Conservation (phyloP, 345 rosid genomes). For the Pseudoturritis turrita region DNA sequence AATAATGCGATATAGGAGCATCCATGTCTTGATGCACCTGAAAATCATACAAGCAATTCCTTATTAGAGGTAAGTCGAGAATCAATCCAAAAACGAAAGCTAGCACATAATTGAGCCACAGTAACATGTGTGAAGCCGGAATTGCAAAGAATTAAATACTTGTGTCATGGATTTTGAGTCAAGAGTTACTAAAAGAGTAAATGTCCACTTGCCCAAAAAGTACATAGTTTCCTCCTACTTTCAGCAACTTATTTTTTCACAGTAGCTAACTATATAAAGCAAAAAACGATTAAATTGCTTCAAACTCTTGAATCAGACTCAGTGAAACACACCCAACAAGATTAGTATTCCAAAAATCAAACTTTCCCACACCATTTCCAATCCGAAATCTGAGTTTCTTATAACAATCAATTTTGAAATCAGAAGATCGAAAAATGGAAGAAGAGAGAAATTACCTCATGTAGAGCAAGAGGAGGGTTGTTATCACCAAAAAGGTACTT, state of each 20-base stretch:
- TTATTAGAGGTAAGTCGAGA: neutral
- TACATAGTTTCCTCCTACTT: neutral
- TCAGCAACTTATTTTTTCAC: neutral
- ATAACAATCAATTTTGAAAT: neutral
- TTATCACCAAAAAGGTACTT: constrained; percentile 54
- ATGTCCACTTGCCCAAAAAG: neutral
- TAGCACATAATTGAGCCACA: neutral
- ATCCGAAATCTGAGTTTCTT: neutral
- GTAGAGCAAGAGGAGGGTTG: constrained; percentile 48
- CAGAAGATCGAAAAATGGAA: neutral
- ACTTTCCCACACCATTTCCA: neutral
- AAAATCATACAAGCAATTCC: neutral
- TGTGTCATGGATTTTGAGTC: neutral
- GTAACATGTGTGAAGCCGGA: neutral
- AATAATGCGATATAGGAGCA: constrained; percentile 80
- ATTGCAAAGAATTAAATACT: neutral
- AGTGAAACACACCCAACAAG: neutral
- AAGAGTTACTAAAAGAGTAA: neutral
- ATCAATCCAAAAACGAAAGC: neutral
- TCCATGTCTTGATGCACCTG: constrained; percentile 87
- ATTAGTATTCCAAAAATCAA: neutral
- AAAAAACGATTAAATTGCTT: neutral
- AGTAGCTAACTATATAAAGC: neutral
- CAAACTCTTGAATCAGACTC: neutral
- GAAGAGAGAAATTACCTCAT: constrained; percentile 30